These are phyloP conservation scores for Ambrosia artemisiifolia DNA, from an alignment of 129 eudicot genomes.

Conservation along the genomic window DNA sequence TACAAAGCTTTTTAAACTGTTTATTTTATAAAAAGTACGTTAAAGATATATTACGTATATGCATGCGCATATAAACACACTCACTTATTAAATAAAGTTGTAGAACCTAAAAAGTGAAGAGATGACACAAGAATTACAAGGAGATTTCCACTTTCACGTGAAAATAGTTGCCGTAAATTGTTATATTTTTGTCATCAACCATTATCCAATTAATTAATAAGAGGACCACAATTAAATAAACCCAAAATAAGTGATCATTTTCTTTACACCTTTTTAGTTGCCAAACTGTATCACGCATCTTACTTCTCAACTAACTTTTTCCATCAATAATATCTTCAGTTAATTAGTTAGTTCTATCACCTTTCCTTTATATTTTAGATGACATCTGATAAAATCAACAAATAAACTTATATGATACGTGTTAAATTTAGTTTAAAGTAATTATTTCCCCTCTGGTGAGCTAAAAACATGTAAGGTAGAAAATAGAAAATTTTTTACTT, in stretches of 20 bases:
- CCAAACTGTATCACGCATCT: constrained; percentile 22
- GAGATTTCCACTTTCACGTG: constrained; percentile 35
- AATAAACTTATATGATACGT: no score
- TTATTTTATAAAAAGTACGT: no score
- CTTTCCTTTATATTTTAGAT: not conserved
- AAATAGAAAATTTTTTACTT: no score
- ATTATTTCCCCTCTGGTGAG: no score
- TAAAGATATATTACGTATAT: not conserved
- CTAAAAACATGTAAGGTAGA: no score
- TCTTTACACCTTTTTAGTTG: constrained; percentile 22
- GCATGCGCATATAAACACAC: not conserved
- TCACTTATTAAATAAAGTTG: not conserved
- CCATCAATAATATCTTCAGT: constrained; percentile 1
- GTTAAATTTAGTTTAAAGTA: no score
- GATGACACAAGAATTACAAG: constrained; percentile 29
- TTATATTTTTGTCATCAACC: constrained; percentile 9
- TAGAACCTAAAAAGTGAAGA: constrained; percentile 16
- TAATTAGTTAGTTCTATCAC: not conserved
- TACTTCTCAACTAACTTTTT: constrained; percentile 22
- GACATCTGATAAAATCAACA: no score
- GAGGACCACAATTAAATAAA: constrained; percentile 29
- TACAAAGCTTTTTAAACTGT: no score
- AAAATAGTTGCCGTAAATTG: constrained; percentile 17
- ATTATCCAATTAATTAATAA: not conserved
- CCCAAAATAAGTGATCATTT: constrained; percentile 17